Conservation (phyloP, 2,329 filamentous ascomycete genomes). For the Rhinocladiella mackenziei region DNA sequence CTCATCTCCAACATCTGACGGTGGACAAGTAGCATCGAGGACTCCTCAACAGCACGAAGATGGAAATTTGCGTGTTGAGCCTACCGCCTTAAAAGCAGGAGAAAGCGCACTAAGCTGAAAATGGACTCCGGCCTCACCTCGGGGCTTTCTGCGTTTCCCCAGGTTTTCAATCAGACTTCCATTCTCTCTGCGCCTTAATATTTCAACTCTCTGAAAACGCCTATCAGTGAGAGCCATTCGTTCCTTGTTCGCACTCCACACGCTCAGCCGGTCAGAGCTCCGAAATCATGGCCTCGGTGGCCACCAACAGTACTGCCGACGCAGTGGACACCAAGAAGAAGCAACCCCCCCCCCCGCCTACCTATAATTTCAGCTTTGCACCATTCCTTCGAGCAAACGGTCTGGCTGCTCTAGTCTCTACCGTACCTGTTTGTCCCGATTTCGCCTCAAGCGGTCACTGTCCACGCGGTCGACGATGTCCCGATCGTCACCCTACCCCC, state of each 20-base stretch:
- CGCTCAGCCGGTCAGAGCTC: too few species aligned
- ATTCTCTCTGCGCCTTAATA: too few species aligned
- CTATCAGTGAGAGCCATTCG: background rate
- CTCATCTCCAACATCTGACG: too few species aligned
- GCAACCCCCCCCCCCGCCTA: constrained; percentile 38
- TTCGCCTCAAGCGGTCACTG: constrained; percentile 77
- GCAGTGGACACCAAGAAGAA: constrained; percentile 9
- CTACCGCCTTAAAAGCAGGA: background rate
- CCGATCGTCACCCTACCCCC: constrained; percentile 69
- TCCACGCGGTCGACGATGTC: constrained; percentile 75
- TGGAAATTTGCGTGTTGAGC: too few species aligned
- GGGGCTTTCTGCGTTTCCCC: background rate
- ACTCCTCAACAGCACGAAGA: too few species aligned
- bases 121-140: background rate
- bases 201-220: background rate
- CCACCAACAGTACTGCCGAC: constrained; percentile 10
- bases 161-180: too few species aligned
- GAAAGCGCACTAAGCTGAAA: background rate
- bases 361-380: constrained; percentile 75
- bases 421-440: constrained; percentile 77
- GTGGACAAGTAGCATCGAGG: too few species aligned
- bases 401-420: constrained; percentile 74
- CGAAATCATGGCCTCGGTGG: constrained; percentile 18
- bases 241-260: constrained; percentile 2
- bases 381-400: constrained; percentile 80